A percentile compares a stretch with the other conserved stretches of the same genome.
These are phyloP conservation scores for Trichoderma polysporum DNA, from an alignment of 2,329 filamentous ascomycete genomes.

Conservation along the genomic window DNA sequence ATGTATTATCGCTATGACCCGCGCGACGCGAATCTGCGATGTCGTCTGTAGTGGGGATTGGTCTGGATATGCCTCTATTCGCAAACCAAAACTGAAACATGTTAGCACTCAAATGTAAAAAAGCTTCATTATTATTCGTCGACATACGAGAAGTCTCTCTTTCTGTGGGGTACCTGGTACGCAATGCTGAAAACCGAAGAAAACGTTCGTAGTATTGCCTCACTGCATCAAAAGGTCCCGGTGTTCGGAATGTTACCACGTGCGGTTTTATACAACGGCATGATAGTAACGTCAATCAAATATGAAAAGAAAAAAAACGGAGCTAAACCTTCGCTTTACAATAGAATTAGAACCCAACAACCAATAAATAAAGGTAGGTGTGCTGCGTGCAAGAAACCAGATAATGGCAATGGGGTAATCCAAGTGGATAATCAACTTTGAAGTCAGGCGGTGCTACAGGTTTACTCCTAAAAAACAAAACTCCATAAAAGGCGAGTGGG, in stretches of 20 bases:
- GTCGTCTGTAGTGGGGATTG: neutral
- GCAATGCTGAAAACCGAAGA: neutral
- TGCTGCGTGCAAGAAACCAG: neutral
- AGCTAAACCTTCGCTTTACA: neutral
- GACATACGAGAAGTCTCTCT: constrained; percentile 4
- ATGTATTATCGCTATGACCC: neutral
- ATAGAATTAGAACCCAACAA: neutral
- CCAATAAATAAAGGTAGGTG: neutral
- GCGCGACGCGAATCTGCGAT: neutral
- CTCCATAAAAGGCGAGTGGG: neutral
- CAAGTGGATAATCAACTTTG: neutral
- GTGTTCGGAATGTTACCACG: neutral
- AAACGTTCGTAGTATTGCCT: neutral
- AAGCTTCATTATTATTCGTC: neutral
- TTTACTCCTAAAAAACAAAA: neutral
- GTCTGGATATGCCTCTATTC: neutral
- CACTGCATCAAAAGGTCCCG: neutral
- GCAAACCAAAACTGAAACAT: neutral
- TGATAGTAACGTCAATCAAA: neutral
- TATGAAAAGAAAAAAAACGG: neutral
- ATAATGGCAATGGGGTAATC: neutral
- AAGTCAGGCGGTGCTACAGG: neutral
- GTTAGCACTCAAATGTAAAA: neutral
- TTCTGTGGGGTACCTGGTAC: neutral
- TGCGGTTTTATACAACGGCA: neutral